These are phyloP conservation scores for Umbelopsis sp. DNA, from an alignment of 192 early-diverging fungal genomes.

Conservation along the genomic window DNA sequence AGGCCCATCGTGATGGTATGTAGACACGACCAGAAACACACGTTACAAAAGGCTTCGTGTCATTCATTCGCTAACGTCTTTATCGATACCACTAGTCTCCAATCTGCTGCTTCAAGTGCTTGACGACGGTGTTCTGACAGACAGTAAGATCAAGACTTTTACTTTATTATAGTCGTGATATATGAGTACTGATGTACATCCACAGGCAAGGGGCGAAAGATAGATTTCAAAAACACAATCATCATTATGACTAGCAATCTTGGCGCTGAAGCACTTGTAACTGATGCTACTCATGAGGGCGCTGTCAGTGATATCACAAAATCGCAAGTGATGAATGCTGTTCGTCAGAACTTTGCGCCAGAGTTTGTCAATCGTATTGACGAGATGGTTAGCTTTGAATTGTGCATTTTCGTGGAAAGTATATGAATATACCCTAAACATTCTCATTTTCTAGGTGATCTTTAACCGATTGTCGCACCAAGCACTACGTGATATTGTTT, in stretches of 20 bases:
- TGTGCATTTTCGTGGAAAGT: neutral
- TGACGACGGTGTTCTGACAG: slow-evolving; percentile 96
- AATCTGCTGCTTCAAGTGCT: slow-evolving; percentile 81
- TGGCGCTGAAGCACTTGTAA: slow-evolving; percentile 40
- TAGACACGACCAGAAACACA: neutral
- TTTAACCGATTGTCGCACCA: slow-evolving; percentile 72
- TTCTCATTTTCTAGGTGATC: slow-evolving; percentile 39
- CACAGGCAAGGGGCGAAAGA: slow-evolving; percentile 80
- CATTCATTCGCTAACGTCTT: neutral
- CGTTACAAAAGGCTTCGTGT: too few species aligned
- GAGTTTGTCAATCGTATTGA: slow-evolving; percentile 98
- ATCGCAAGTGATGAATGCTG: slow-evolving; percentile 79
- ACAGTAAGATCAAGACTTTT: slow-evolving; percentile 42
- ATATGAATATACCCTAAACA: neutral
- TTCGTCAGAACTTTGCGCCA: slow-evolving; percentile 80
- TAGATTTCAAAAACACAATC: slow-evolving; percentile 96
- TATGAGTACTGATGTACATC: neutral
- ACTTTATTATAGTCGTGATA: neutral
- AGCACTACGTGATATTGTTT: slow-evolving; percentile 74
- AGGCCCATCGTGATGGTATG: slow-evolving; percentile 75
- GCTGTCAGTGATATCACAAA: slow-evolving; percentile 29
- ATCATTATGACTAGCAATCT: slow-evolving; percentile 85
- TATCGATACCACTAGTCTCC: slow-evolving; percentile 51
- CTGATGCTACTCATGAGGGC: slow-evolving; percentile 32
- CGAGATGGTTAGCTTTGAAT: slow-evolving; percentile 67